Base-by-base conservation (phyloP, 139 green algal genomes). In the Medakamo hakoo region DNA sequence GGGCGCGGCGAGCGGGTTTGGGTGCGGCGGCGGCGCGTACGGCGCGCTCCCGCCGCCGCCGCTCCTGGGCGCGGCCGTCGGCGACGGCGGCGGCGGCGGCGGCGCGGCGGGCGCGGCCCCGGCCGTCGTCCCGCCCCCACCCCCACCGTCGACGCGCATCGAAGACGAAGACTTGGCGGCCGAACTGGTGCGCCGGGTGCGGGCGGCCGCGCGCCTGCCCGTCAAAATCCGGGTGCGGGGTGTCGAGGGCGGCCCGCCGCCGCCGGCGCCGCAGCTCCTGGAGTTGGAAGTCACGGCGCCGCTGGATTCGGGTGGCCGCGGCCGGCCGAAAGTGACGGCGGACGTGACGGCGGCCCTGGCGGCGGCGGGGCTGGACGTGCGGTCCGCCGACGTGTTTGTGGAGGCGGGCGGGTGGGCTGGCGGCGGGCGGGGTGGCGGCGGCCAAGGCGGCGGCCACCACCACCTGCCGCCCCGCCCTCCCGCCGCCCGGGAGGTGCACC, bases 281-380 rank as follows among this genome's bases (percentile, higher is more conserved):
- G 91, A 49, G 65, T 78, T 4, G 75, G 87, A 72, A 3, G 73
- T 85, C 22, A 68, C 75, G 2, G 75, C 77, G 19, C 66, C 63
- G 3, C 49, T 90, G 29, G 84, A 92, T 72, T 64, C 49, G 27
- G 81, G 72, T 4, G 84, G 80, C 3, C 63, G 79, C 21, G 81
- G 78, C 0, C 64, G 84, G n/a, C 84, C 84, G 29, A 62, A 84
- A 4, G 80, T 91, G 0, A 76, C 84, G 5, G 84, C 78, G 56
- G 84, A 92, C 61, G 75, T 88, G 20, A 89, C 83, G 1, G 73
- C 74, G 30, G 80, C 74, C 2, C 71, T 91, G 24, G 68, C 58
- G 55, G 62, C 56, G 1, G 72, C 66, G 26, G 68, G 76, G 2
- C 48, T 76, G 29, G 61, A 60, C 31, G 75, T 84, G 2, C 69